Conservation (phyloP, 1,139 yeast genomes). For the Protomyces gravidus region DNA sequence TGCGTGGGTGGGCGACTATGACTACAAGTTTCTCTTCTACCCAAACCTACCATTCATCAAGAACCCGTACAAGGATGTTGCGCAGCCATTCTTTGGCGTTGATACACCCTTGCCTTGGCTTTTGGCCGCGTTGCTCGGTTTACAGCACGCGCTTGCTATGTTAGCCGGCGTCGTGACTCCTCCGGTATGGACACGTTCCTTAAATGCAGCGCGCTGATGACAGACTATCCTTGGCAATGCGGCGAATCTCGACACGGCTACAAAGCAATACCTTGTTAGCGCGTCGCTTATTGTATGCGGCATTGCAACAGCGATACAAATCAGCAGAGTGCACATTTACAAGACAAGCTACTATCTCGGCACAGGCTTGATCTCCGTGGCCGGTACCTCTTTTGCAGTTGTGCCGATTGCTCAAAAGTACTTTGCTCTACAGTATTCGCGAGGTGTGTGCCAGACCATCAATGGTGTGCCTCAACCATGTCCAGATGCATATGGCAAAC, state of each 20-base stretch:
- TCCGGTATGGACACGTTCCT: neutral
- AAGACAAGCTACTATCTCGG: conserved; percentile 47
- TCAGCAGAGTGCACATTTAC: conserved; percentile 55
- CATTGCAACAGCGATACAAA: conserved; percentile 66
- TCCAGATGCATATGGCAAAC: conserved; percentile 84
- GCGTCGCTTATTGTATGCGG: conserved; percentile 74
- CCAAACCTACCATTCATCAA: conserved; percentile 69
- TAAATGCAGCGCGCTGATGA: conserved; percentile 44
- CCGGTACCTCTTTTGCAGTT: conserved; percentile 85
- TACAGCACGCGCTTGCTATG: conserved; percentile 86
- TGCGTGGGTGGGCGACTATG: conserved; percentile 66
- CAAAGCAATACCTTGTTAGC: conserved; percentile 63
- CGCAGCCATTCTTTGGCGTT: conserved; percentile 71
- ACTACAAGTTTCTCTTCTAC: conserved; percentile 68
- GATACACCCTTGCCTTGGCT: conserved; percentile 73
- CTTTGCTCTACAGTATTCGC: conserved; percentile 70
- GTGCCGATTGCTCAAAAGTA: conserved; percentile 72
- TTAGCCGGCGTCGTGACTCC: conserved; percentile 39
- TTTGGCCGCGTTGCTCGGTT: conserved; percentile 69
- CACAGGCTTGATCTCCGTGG: conserved; percentile 80
- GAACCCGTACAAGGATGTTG: conserved; percentile 38
- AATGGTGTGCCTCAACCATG: conserved; percentile 69
- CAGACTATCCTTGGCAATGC: conserved; percentile 18
- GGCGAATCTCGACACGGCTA: conserved; percentile 18
- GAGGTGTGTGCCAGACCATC: conserved; percentile 62